Evolutionary conservation across 176 grass and related monocot species (phyloP), one percentile per base, ranked within the genome.

Genomic region (Otatea glauca): DNA sequence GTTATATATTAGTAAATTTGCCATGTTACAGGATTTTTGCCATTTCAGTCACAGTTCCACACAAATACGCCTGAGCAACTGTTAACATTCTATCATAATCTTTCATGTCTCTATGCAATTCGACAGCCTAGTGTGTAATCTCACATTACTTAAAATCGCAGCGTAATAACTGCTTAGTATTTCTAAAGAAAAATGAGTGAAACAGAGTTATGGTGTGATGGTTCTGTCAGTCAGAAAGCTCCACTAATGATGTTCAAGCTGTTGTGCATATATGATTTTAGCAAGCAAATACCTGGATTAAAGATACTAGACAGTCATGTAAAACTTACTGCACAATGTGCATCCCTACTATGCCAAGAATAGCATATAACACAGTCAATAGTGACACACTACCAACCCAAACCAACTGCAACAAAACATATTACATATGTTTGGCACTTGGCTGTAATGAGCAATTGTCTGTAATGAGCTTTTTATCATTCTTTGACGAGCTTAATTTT

Each of bases 191-290:
- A 71, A 58, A 56, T 7, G 17, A 71, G 51, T 58, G 7, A 34
- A 34, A 61, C 16, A 32, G 10, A 59, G 17, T 72, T 62, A 72
- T 8, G 8, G 53, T 55, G 4, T 64, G 17, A 24, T 83, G 43
- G 20, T 50, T 15, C 25, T 78, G 24, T 77, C 34, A 12, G 64
- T 37, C 64, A 60, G 73, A 74, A 69, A 77, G 49, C 50, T 58
- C 73, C 48, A 58, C 73, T 32, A 5, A 54, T 60, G 83, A 77
- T 77, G 83, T 38, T 85, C 56, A 76, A 61, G 68, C 42, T n/a
- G 20, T 27, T 34, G n/a, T 74, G 43, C 1, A 17, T 76, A 66
- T 53, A 76, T 15, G 67, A 32, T 86, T 86, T 79, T 78, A 9
- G 47, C 38, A 20, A 70, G 78, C 45, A 41, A 25, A 53, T 60